These are phyloP conservation scores for Arthroderma sp. DNA, from an alignment of 2,329 filamentous ascomycete species.

Conservation along the genomic window DNA sequence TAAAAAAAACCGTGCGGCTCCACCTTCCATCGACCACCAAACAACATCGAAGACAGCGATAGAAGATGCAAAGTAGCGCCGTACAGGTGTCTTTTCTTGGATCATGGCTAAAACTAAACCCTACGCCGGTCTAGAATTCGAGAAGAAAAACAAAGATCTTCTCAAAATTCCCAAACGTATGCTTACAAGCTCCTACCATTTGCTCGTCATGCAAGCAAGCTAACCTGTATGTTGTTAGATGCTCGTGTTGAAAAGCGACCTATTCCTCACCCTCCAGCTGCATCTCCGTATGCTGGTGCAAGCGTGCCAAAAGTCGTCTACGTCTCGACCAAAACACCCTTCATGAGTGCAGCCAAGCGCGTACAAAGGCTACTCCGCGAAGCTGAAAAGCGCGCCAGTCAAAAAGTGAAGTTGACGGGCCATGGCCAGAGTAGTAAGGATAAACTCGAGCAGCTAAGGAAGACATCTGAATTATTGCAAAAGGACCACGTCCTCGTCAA, in stretches of 20 bases:
- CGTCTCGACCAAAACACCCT: conserved; percentile 40
- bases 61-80: too few species aligned
- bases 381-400: conserved; percentile 39
- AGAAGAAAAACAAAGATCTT: conserved; percentile 26
- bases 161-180: conserved; percentile 25
- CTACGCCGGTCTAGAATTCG: conserved; percentile 21
- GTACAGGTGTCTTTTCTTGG: not conserved
- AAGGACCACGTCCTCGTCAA: conserved; percentile 44
- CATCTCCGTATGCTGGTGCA: conserved; percentile 40
- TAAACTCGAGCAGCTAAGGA: conserved; percentile 20
- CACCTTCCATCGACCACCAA: too few species aligned
- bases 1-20: too few species aligned
- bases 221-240: conserved; percentile 20
- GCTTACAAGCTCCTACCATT: conserved; percentile 1
- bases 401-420: conserved; percentile 25
- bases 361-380: conserved; percentile 42
- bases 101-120: conserved; percentile 8
- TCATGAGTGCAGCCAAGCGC: conserved; percentile 48
- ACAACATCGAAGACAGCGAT: not conserved
- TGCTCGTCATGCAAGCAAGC: not conserved
- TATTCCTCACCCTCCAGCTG: conserved; percentile 42
- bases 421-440: conserved; percentile 20
- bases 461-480: conserved; percentile 21
- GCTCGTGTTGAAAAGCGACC: conserved; percentile 42
- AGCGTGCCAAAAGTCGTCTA: conserved; percentile 43